phyloP scores from a whole-genome alignment of 148 eudicot genomes.

The Spergularia bocconei region DNA sequence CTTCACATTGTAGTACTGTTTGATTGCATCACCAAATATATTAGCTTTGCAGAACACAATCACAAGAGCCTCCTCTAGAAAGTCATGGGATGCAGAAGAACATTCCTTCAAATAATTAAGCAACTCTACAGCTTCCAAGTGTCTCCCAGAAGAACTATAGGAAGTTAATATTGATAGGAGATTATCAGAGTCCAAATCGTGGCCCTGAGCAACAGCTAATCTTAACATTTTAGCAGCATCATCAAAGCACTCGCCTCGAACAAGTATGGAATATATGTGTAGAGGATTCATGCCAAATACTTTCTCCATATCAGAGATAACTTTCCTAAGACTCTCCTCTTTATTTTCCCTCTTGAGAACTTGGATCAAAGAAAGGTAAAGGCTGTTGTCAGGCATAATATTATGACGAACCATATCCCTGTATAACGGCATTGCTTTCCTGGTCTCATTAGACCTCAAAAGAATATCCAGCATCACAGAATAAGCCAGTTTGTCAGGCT shows the following conservation, averaged over 20 bases:
- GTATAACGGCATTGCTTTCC: constrained; percentile 62
- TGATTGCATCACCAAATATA: constrained; percentile 56
- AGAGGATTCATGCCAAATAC: constrained; percentile 51
- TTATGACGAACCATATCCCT: constrained; percentile 64
- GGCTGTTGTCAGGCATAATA: constrained; percentile 57
- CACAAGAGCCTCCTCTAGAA: constrained; percentile 65
- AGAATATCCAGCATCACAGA: constrained; percentile 81
- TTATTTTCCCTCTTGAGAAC: constrained; percentile 53
- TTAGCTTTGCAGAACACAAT: constrained; percentile 69
- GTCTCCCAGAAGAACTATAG: constrained; percentile 70
- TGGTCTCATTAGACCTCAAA: constrained; percentile 54
- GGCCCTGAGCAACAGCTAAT: constrained; percentile 53
- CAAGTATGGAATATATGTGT: constrained; percentile 58
- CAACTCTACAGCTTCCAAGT: constrained; percentile 69
- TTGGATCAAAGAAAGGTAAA: constrained; percentile 55
- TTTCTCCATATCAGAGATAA: constrained; percentile 65
- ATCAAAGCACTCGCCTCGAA: constrained; percentile 70
- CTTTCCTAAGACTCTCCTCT: constrained; percentile 50
- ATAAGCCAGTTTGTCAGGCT: constrained; percentile 82
- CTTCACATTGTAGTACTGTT: constrained; percentile 47
- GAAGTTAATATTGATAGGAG: constrained; percentile 66
- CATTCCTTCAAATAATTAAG: constrained; percentile 55
- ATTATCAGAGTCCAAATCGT: constrained; percentile 53
- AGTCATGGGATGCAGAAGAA: constrained; percentile 42
- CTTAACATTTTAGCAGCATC: constrained; percentile 60